Percentiles rank a stretch among this genome's conserved stretches.
phyloP scores from a whole-genome alignment of 768 basidiomycete species.

The Kwoniella pini region DNA sequence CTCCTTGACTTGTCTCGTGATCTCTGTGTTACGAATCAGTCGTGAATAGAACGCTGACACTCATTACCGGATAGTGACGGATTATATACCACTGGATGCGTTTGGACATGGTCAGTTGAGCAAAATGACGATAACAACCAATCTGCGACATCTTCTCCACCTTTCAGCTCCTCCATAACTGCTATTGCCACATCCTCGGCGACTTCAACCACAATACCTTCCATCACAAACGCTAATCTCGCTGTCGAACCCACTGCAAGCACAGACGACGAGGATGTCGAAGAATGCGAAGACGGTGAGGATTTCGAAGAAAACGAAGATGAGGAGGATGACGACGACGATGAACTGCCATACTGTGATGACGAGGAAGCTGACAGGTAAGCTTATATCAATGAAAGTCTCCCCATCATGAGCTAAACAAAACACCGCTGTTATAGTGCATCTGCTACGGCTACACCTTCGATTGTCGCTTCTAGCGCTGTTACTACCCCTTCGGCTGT shows the following conservation, averaged over 20 bases:
- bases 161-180: neutral
- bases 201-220: neutral
- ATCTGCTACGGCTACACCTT: neutral
- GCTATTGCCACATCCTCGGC: constrained; percentile 5
- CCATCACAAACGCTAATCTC: constrained; percentile 7
- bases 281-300: constrained; percentile 12
- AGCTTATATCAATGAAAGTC: neutral
- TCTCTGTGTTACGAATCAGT: too few relatives aligned
- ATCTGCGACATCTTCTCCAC: constrained; percentile 9
- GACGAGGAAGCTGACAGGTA: constrained; percentile 5
- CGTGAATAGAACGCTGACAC: neutral
- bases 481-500: neutral
- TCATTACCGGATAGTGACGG: constrained; percentile 7
- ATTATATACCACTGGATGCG: constrained; percentile 19
- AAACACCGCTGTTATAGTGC: neutral
- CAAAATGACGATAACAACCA: constrained; percentile 10
- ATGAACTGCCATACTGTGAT: constrained; percentile 4
- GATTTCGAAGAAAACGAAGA: constrained; percentile 9
- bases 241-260: neutral
- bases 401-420: neutral
- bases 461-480: neutral
- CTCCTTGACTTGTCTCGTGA: neutral
- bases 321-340: constrained; percentile 7
- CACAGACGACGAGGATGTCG: constrained; percentile 5
- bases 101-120: constrained; percentile 19